Evolutionary conservation across 768 basidiomycete genomes (phyloP).

Genomic region (Termitomyces sp.): DNA sequence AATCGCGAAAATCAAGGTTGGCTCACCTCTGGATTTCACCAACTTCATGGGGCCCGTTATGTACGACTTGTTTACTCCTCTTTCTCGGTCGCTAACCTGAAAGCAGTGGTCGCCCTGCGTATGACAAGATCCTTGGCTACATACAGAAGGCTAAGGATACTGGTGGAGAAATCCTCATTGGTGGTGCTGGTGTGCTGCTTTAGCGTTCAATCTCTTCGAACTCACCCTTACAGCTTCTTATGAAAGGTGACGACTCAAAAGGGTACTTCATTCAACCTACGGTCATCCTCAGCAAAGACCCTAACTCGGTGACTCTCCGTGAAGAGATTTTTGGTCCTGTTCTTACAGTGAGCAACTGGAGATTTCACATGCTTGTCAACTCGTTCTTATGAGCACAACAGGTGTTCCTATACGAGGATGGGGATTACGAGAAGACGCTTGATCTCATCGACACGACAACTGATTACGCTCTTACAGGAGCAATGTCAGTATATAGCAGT

Average conservation of each 20-base stretch:
- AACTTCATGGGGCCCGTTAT: constrained; percentile 98
- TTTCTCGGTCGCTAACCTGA: background rate
- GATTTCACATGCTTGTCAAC: background rate
- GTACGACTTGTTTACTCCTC: constrained; percentile 38
- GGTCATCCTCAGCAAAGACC: constrained; percentile 89
- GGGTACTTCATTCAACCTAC: constrained; percentile 96
- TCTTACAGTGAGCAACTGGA: constrained; percentile 60
- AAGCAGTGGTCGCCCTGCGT: constrained; percentile 77
- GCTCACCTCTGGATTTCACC: constrained; percentile 67
- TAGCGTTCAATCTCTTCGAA: background rate
- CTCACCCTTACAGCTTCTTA: background rate
- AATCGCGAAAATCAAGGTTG: constrained; percentile 83
- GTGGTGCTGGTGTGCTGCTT: constrained; percentile 63
- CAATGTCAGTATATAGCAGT: constrained; percentile 60
- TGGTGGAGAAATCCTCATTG: constrained; percentile 88
- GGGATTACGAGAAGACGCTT: constrained; percentile 81
- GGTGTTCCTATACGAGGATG: constrained; percentile 89
- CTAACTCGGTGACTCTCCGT: constrained; percentile 82
- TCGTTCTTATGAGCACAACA: constrained; percentile 25
- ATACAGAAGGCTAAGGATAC: constrained; percentile 83
- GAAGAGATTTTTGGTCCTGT: constrained; percentile 99
- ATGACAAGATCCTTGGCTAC: constrained; percentile 81
- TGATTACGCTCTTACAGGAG: constrained; percentile 89
- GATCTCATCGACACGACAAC: constrained; percentile 86
- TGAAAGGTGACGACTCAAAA: constrained; percentile 77